Percentiles rank a stretch among this genome's conserved stretches.
These are phyloP conservation scores for Aphanomyces euteiches DNA, from an alignment of 352 stramenopile species.

Conservation along the genomic window DNA sequence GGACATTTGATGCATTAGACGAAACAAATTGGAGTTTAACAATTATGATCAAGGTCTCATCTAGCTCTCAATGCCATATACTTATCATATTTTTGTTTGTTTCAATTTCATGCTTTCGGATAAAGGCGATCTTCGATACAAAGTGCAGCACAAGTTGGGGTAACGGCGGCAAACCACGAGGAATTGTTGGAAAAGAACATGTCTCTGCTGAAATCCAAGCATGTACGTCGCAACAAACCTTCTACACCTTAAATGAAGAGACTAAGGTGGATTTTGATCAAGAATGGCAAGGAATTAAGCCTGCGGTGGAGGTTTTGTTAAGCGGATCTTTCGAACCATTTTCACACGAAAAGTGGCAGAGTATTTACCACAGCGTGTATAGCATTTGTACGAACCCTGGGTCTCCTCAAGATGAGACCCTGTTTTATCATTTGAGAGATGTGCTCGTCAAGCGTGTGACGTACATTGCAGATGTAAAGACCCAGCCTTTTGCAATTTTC, in stretches of 20 bases:
- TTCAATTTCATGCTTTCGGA: too few relatives aligned
- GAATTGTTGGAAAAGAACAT: conserved; percentile 33
- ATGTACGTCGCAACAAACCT: conserved; percentile 37
- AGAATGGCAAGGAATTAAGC: conserved; percentile 80
- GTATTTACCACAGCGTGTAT: conserved; percentile 86
- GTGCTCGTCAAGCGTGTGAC: conserved; percentile 70
- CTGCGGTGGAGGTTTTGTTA: conserved; percentile 65
- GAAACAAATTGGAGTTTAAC: too few relatives aligned
- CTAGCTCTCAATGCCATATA: background rate
- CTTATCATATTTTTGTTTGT: too few relatives aligned
- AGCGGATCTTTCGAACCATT: conserved; percentile 62
- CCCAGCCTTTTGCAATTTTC: background rate
- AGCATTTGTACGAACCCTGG: conserved; percentile 85
- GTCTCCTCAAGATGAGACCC: conserved; percentile 69
- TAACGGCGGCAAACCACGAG: too few relatives aligned
- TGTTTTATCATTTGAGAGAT: conserved; percentile 73
- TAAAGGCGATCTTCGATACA: too few relatives aligned
- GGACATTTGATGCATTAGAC: background rate
- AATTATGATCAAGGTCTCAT: background rate
- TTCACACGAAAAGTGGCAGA: conserved; percentile 79
- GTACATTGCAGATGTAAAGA: conserved; percentile 46
- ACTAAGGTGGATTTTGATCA: conserved; percentile 80
- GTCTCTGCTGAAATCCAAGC: conserved; percentile 79
- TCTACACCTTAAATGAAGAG: background rate
- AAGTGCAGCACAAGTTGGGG: too few relatives aligned